Percentiles rank a stretch among this genome's conserved stretches.
Evolutionary conservation across 352 stramenopile genomes (phyloP).

Genomic region (Pythium oligandrum): DNA sequence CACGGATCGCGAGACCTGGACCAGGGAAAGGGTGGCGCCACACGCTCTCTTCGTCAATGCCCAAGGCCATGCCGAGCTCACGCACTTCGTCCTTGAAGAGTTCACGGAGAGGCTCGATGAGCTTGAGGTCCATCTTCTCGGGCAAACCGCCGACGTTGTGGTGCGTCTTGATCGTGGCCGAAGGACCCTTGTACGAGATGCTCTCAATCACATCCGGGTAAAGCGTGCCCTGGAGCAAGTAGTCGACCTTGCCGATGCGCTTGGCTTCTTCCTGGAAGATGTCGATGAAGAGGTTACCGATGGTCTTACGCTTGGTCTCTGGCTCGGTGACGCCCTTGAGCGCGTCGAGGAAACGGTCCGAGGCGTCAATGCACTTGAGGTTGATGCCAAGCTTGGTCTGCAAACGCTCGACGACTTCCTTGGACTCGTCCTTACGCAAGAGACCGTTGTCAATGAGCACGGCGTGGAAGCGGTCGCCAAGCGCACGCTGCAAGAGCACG

Average conservation of each 20-base stretch:
- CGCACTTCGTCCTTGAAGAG: constrained; percentile 99
- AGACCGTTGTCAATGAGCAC: constrained; percentile 99
- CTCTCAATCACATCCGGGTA: constrained; percentile 99
- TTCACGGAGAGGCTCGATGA: constrained; percentile 98
- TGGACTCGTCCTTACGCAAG: constrained; percentile 94
- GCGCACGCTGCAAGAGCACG: constrained; percentile 95
- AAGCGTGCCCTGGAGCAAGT: constrained; percentile 97
- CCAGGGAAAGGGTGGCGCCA: constrained; percentile 99
- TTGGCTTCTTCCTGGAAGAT: constrained; percentile 94
- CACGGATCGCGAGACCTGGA: constrained; percentile 97
- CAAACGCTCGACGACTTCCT: constrained; percentile 87
- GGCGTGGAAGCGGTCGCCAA: constrained; percentile 98
- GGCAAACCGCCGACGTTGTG: constrained; percentile 99
- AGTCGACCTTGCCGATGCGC: constrained; percentile 88
- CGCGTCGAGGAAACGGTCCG: constrained; percentile 93
- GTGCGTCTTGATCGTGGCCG: constrained; percentile 99
- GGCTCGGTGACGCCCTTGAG: constrained; percentile 95
- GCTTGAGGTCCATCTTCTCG: constrained; percentile 97
- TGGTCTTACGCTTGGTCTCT: constrained; percentile 98
- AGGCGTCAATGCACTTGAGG: constrained; percentile 95
- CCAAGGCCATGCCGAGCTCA: constrained; percentile 95
- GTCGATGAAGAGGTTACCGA: constrained; percentile 99
- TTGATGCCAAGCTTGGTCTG: constrained; percentile 94
- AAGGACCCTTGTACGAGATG: constrained; percentile 97
- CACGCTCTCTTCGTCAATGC: constrained; percentile 96